phyloP scores from a whole-genome alignment of 805 yeast genomes.

The Nadsonia fulvescens region DNA sequence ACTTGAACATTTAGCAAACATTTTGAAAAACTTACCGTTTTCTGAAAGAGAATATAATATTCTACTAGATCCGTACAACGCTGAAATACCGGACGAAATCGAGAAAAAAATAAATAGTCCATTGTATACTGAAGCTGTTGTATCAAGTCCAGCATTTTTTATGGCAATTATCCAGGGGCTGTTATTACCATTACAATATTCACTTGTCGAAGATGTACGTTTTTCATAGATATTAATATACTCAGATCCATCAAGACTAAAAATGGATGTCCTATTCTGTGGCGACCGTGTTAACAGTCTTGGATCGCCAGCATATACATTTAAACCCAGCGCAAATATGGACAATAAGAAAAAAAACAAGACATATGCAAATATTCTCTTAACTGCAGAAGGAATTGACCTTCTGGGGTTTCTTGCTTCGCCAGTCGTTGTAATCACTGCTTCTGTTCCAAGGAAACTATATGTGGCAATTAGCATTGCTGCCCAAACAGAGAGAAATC shows the following conservation, averaged over 20 bases:
- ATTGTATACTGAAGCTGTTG: constrained; percentile 32
- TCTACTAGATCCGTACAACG: constrained; percentile 38
- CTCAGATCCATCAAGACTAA: no score
- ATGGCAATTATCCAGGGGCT: constrained; percentile 39
- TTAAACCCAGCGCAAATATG: constrained; percentile 50
- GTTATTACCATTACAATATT: no score
- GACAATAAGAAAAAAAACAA: constrained; percentile 46
- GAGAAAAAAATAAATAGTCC: constrained; percentile 39
- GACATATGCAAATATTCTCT: constrained; percentile 55
- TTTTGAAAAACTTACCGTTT: constrained; percentile 41
- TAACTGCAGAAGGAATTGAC: constrained; percentile 61
- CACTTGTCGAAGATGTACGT: no score
- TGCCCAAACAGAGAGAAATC: constrained; percentile 24
- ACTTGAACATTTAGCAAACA: constrained; percentile 40
- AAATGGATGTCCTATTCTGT: no score
- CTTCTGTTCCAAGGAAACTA: constrained; percentile 68
- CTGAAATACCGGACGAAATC: constrained; percentile 36
- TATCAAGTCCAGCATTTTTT: constrained; percentile 32
- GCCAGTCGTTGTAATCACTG: constrained; percentile 68
- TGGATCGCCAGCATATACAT: constrained; percentile 61
- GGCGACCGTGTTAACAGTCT: no score
- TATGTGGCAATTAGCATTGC: constrained; percentile 51
- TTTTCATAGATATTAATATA: no score
- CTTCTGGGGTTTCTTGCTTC: constrained; percentile 66
- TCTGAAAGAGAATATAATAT: constrained; percentile 35